These are phyloP conservation scores for Chaetomium tenue DNA, from an alignment of 495 filamentous ascomycete genomes.

Conservation along the genomic window DNA sequence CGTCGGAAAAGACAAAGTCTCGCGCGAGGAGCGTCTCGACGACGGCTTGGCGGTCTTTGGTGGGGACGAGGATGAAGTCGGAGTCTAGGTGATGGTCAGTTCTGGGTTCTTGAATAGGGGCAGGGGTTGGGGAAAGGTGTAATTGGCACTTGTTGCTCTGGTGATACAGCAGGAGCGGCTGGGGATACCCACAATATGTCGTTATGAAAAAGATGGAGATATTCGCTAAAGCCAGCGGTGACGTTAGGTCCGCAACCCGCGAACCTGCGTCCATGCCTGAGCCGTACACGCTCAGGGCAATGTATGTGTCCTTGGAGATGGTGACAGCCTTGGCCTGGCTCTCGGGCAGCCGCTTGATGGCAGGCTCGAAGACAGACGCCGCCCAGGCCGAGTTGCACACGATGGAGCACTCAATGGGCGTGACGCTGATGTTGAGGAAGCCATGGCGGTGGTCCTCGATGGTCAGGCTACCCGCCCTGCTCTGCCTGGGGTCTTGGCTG, in stretches of 20 bases:
- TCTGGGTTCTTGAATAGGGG: background rate
- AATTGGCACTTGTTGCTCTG: too few species aligned
- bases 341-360: slow-evolving; percentile 53
- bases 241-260: slow-evolving; percentile 87
- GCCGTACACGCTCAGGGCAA: slow-evolving; percentile 83
- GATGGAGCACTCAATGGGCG: slow-evolving; percentile 88
- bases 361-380: slow-evolving; percentile 68
- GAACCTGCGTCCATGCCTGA: slow-evolving; percentile 92
- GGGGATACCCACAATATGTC: slow-evolving; percentile 62
- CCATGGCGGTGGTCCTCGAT: slow-evolving; percentile 56
- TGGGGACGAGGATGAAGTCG: slow-evolving; percentile 91
- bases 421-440: slow-evolving; percentile 92
- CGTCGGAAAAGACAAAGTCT: slow-evolving; percentile 72
- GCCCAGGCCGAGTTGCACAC: slow-evolving; percentile 77
- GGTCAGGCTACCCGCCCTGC: slow-evolving; percentile 31
- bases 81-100: slow-evolving; percentile 47
- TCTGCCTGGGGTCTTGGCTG: slow-evolving; percentile 30
- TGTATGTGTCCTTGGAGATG: slow-evolving; percentile 79
- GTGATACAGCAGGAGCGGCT: background rate
- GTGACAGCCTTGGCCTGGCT: slow-evolving; percentile 55
- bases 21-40: slow-evolving; percentile 71
- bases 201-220: slow-evolving; percentile 98
- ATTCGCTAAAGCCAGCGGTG: slow-evolving; percentile 83
- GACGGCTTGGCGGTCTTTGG: slow-evolving; percentile 67
- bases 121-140: background rate